Evolutionary conservation across 2,329 filamentous ascomycete genomes (phyloP), one percentile per base, ranked within the genome.

Genomic region (Trichoderma asperellum): DNA sequence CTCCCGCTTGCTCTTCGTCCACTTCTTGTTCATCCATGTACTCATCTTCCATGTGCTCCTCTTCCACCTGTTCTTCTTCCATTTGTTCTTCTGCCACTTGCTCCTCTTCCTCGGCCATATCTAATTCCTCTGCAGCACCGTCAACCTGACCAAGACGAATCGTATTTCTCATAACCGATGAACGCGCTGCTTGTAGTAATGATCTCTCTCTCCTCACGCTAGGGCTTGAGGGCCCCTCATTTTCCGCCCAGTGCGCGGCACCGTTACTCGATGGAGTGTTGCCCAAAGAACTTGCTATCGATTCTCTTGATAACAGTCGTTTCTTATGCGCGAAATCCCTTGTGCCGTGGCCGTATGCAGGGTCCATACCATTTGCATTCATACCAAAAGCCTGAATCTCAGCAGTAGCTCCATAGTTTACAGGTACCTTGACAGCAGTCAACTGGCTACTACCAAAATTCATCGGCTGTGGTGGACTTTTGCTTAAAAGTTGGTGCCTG

Each of bases 161-260:
- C 5, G 18, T 16, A 43, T 29, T 34, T 12, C 52, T 60, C 10
- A 40, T 55, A 35, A 60, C 58, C 16, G 75, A 73, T 6, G 68
- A 35, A 10, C 69, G 64, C 16, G 73, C 73, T 61, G 75, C 74
- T n/a, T 77, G 76, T 43, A 74, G 74, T 14, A 81, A 72, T 6
- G 79, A 73, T 18, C 77, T 76, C 70, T 81, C 79, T 3, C 79
- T 79, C 69, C 79, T 73, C 58, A 81, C 71, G 29, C 72, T 75
- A 2, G 75, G 76, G 66, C 78, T 80, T n/a, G 81, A 79, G 0
- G 79, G 78, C 0, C 79, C 80, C 69, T 80, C 79, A 10, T 75
- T 72, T 0, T 75, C 78, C 53, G 83, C 74, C 83, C 83, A 84
- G 68, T 81, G 83, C 81, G 84, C 82, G 21, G 76, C 79, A 32